Base-by-base conservation (phyloP, 208 protist genomes). In the Trypanosoma melophagium region DNA sequence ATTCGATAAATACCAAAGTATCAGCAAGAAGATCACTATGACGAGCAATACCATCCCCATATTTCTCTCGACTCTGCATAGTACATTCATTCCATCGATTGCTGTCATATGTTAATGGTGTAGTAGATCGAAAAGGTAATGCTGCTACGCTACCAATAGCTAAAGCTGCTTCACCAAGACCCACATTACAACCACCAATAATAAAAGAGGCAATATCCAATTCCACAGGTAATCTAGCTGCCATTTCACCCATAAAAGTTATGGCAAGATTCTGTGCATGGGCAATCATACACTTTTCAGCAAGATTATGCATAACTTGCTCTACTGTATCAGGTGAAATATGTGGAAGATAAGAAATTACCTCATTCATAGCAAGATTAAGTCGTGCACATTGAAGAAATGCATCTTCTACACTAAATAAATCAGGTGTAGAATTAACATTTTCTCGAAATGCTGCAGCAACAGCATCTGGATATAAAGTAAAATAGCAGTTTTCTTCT, bases 11-110 rank as follows among this genome's bases (percentile, higher is more conserved):
- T 10, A 94, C 69, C 24, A 94, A 60, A 10, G 85, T 78, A 52
- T 96, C 88, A 10, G 91, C 86, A 19, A 94, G 77, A 42, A 94
- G 52, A 71, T 96, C 91, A 71, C 91, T 96, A 63, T 92, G 79
- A 17, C 22, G 58, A 17, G 81, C 62, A 54, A 94, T 74, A n/a
- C 77, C 79, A 19, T 76, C 84, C 10, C 80, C 87, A 71, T 88
- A 90, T 67, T 86, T 84, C 49, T 75, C 79, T 49, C 90, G 80
- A 50, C 65, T 81, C 38, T 84, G 74, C 55, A 74, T 57, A 21
- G 85, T 82, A 28, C 31, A 51, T 22, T 72, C 67, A 71, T 56
- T 78, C 81, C 80, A 84, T 22, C 50, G 74, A 14, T 52, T 60
- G 24, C 40, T 57, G 24, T 42, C 74, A 49, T 65, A 75, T 62